Conservation (phyloP, 345 rosid genomes). For the Dovyalis caffra region DNA sequence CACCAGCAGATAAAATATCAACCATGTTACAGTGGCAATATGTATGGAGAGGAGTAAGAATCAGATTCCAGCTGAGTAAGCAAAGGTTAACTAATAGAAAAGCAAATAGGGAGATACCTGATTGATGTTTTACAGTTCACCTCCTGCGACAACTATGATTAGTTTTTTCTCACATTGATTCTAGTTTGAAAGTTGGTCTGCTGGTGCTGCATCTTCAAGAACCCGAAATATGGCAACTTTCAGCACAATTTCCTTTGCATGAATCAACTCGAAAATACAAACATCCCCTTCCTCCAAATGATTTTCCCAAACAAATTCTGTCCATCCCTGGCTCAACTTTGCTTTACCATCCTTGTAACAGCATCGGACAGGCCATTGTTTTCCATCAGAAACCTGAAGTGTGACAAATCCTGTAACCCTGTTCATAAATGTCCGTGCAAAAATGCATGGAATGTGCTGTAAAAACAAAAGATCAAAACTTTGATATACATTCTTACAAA, state of each 20-base stretch:
- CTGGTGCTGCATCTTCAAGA: slow-evolving; percentile 20
- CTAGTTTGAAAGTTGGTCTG: background rate
- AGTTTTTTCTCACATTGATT: too few species aligned
- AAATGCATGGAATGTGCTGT: slow-evolving; percentile 54
- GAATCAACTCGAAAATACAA: slow-evolving; percentile 55
- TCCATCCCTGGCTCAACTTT: slow-evolving; percentile 57
- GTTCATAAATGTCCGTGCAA: slow-evolving; percentile 43
- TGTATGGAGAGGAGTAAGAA: too few species aligned
- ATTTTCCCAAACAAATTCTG: slow-evolving; percentile 49
- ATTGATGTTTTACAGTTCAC: too few species aligned
- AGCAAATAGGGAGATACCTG: too few species aligned
- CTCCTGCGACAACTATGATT: too few species aligned
- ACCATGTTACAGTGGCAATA: too few species aligned
- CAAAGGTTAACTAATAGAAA: too few species aligned
- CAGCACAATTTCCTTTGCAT: slow-evolving; percentile 34
- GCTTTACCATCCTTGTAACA: slow-evolving; percentile 25
- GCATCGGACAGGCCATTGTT: slow-evolving; percentile 52
- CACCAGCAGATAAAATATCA: too few species aligned
- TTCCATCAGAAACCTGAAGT: slow-evolving; percentile 41
- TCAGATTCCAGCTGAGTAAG: too few species aligned
- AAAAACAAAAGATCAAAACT: background rate
- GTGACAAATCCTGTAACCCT: slow-evolving; percentile 37
- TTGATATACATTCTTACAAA: background rate
- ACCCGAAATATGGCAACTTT: slow-evolving; percentile 55
- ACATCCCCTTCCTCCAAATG: slow-evolving; percentile 57